phyloP scores from a whole-genome alignment of 768 basidiomycete species.

The Rubroboletus satanas region DNA sequence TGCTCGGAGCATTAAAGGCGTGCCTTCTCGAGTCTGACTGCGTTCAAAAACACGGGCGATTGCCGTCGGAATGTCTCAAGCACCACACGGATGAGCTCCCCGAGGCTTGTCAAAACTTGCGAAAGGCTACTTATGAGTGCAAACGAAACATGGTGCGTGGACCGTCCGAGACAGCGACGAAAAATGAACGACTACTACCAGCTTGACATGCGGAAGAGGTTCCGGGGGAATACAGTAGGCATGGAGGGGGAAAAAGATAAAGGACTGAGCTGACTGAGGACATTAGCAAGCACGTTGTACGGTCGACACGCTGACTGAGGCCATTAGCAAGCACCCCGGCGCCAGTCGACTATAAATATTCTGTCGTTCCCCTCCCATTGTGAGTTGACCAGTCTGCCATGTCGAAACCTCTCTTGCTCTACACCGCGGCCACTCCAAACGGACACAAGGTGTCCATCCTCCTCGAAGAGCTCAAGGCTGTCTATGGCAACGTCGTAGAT shows the following conservation, averaged over 20 bases:
- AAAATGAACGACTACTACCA: constrained; percentile 23
- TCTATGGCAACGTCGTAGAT: constrained; percentile 42
- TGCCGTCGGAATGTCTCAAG: constrained; percentile 85
- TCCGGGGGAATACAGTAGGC: constrained; percentile 67
- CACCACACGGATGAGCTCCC: constrained; percentile 74
- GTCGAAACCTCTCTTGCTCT: constrained; percentile 30
- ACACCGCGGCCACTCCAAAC: constrained; percentile 55
- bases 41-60: constrained; percentile 68
- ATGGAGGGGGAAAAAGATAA: constrained; percentile 32
- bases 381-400: constrained; percentile 7
- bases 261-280: constrained; percentile 9
- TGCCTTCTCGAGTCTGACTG: constrained; percentile 86
- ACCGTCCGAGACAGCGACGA: not conserved
- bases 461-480: constrained; percentile 60
- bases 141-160: constrained; percentile 79
- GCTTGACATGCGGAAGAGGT: constrained; percentile 84
- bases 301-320: constrained; percentile 5
- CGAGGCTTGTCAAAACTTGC: constrained; percentile 71
- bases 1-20: constrained; percentile 75
- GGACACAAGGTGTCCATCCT: constrained; percentile 47
- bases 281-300: constrained; percentile 18
- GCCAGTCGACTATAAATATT: constrained; percentile 9
- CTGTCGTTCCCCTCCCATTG: not conserved
- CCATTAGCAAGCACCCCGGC: constrained; percentile 18
- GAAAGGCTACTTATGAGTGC: constrained; percentile 85